These are phyloP conservation scores for Russula sp. DNA, from an alignment of 768 basidiomycete genomes.

Conservation along the genomic window DNA sequence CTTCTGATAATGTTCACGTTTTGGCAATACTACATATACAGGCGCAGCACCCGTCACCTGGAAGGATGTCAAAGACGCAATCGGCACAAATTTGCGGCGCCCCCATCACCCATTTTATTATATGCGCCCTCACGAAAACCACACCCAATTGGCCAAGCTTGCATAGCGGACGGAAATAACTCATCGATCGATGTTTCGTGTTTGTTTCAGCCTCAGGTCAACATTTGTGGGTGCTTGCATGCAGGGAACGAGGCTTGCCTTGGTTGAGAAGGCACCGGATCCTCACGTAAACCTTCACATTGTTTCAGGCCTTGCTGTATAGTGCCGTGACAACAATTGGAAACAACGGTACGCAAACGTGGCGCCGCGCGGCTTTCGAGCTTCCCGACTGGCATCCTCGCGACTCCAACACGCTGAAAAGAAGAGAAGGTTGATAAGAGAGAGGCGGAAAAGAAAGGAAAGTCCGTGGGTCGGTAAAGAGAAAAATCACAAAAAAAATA, in stretches of 20 bases:
- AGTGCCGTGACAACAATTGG: conserved; percentile 1
- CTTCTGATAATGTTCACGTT: too few relatives aligned
- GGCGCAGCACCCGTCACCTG: too few relatives aligned
- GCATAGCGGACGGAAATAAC: conserved; percentile 1
- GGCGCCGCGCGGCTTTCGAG: conserved; percentile 8
- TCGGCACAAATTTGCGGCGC: neutral
- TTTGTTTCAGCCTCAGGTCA: conserved; percentile 2
- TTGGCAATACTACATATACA: too few relatives aligned
- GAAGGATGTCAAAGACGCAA: neutral
- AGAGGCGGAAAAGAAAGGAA: neutral
- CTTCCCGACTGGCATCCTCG: conserved; percentile 1
- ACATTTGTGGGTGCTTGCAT: neutral
- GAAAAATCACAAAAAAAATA: neutral
- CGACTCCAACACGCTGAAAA: neutral
- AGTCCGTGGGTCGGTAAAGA: neutral
- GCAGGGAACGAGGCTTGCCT: neutral
- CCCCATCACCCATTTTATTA: neutral
- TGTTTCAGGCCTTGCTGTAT: conserved; percentile 2
- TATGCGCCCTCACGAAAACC: neutral
- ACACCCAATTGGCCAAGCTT: neutral
- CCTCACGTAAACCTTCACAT: neutral
- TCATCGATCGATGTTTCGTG: conserved; percentile 1
- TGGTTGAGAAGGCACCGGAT: neutral
- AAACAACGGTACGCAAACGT: conserved; percentile 7
- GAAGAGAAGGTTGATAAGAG: conserved; percentile 1